phyloP scores from a whole-genome alignment of 1,284 basidiomycete genomes.

The Ustilago esculenta region DNA sequence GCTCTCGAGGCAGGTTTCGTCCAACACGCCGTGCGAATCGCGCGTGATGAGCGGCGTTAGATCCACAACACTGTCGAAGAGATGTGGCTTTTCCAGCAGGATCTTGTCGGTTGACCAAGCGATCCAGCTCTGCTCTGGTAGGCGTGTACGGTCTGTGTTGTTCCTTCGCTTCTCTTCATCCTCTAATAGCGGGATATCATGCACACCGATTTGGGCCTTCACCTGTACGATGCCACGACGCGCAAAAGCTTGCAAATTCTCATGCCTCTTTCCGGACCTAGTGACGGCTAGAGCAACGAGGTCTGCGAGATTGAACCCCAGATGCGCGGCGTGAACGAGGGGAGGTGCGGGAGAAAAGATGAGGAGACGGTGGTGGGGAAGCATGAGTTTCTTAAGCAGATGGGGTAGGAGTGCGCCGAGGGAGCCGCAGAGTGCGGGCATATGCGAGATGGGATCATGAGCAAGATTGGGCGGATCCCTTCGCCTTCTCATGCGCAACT shows the following conservation, averaged over 20 bases:
- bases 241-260: constrained; percentile 23
- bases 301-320: constrained; percentile 54
- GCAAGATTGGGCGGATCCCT: constrained; percentile 34
- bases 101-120: constrained; percentile 60
- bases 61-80: constrained; percentile 57
- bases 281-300: constrained; percentile 28
- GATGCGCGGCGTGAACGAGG: constrained; percentile 30
- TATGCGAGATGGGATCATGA: constrained; percentile 44
- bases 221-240: constrained; percentile 24
- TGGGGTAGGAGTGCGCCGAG: constrained; percentile 54
- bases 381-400: constrained; percentile 52
- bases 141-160: too few species aligned
- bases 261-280: constrained; percentile 23
- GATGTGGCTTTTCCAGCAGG: constrained; percentile 51
- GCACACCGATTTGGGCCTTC: constrained; percentile 54
- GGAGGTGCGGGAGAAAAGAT: constrained; percentile 51
- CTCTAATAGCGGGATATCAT: constrained; percentile 48
- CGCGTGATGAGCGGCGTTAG: constrained; percentile 38
- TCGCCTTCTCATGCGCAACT: constrained; percentile 39
- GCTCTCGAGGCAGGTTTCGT: constrained; percentile 21
- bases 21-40: constrained; percentile 24
- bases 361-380: constrained; percentile 46
- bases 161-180: constrained; percentile 40
- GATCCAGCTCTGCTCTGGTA: constrained; percentile 58
- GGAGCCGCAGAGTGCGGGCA: constrained; percentile 51